Evolutionary conservation across 1,284 basidiomycete species (phyloP).

Genomic region (Flammula alnicola): DNA sequence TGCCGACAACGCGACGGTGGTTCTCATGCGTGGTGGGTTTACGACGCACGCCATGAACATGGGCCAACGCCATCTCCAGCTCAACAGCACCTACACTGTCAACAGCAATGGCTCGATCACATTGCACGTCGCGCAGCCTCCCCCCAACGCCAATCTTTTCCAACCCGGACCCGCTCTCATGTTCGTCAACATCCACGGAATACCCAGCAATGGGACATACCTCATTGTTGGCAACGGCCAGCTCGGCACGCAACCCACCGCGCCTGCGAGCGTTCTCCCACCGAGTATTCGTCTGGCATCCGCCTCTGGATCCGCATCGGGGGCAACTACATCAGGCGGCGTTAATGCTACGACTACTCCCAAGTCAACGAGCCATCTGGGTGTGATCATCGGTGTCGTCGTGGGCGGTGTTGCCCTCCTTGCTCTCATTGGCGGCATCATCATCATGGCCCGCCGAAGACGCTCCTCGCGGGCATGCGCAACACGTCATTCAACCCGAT

Average conservation of each 20-base stretch:
- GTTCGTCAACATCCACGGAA: conserved; percentile 81
- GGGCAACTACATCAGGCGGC: conserved; percentile 4
- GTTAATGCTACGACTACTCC: conserved; percentile 1
- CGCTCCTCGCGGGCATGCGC: conserved; percentile 31
- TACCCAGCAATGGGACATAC: conserved; percentile 79
- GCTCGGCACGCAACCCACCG: conserved; percentile 67
- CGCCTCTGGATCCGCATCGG: conserved; percentile 32
- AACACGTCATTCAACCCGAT: neutral
- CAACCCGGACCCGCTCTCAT: conserved; percentile 85
- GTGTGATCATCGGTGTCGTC: conserved; percentile 51
- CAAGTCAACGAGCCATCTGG: conserved; percentile 17
- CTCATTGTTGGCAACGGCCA: conserved; percentile 80
- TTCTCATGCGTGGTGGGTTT: conserved; percentile 86
- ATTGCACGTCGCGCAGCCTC: conserved; percentile 79
- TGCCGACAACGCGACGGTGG: conserved; percentile 72
- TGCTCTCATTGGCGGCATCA: conserved; percentile 34
- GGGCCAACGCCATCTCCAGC: conserved; percentile 77
- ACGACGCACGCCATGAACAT: conserved; percentile 96
- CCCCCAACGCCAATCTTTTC: conserved; percentile 83
- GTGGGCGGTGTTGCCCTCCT: conserved; percentile 47
- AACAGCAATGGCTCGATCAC: conserved; percentile 72
- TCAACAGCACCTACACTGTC: conserved; percentile 83
- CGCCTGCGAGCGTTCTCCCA: conserved; percentile 55
- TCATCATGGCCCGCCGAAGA: conserved; percentile 47
- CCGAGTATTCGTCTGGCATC: conserved; percentile 46